Evolutionary conservation across 352 stramenopile genomes (phyloP).

Genomic region (Phytopythium sindhum): DNA sequence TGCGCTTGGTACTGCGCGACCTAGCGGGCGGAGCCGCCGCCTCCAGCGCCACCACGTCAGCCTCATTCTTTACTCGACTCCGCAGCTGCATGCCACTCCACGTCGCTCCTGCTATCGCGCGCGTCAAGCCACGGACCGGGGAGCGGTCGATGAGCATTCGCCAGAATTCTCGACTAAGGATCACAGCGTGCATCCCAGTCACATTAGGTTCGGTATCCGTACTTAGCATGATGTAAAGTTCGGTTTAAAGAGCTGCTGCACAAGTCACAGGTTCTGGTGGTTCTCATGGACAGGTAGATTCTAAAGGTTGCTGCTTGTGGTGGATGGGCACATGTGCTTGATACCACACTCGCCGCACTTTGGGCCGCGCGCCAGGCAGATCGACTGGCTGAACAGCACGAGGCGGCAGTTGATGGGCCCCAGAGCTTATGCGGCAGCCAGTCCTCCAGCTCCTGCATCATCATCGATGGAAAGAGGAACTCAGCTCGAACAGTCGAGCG

Average conservation of each 20-base stretch:
- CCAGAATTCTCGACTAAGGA: neutral
- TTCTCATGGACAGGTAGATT: too few species aligned
- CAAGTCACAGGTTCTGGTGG: neutral
- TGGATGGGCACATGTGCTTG: slow-evolving; percentile 64
- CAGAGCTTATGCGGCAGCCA: slow-evolving; percentile 92
- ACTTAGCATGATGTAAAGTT: neutral
- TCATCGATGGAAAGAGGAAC: neutral
- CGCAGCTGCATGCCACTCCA: slow-evolving; percentile 32
- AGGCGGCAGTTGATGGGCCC: slow-evolving; percentile 91
- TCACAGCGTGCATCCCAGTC: neutral
- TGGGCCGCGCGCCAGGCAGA: slow-evolving; percentile 66
- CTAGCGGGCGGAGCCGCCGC: neutral
- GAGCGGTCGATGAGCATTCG: slow-evolving; percentile 9
- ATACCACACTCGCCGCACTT: slow-evolving; percentile 76
- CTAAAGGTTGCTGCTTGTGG: slow-evolving; percentile 26
- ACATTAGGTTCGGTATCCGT: neutral
- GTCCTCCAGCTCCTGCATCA: slow-evolving; percentile 84
- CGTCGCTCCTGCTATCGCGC: neutral
- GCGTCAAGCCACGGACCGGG: neutral
- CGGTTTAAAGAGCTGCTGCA: neutral
- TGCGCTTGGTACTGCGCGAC: neutral
- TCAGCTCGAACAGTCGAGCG: neutral
- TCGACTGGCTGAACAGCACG: slow-evolving; percentile 95
- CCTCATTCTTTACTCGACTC: slow-evolving; percentile 12
- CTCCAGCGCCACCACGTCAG: slow-evolving; percentile 11